Evolutionary conservation across 2,329 filamentous ascomycete species (phyloP).

Genomic region (Cercospora sesami): DNA sequence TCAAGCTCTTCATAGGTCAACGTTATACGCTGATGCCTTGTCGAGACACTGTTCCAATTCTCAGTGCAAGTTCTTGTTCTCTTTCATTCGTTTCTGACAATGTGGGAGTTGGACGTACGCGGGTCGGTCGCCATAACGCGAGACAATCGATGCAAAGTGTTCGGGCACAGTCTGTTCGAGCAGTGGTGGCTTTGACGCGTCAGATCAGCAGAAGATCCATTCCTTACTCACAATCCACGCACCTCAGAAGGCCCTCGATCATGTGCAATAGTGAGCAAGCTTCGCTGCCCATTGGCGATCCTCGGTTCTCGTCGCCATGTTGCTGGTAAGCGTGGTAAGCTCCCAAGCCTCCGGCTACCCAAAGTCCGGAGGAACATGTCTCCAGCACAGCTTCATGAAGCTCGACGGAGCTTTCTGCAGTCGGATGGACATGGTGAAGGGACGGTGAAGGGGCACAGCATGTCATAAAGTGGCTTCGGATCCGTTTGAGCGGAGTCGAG

Average conservation of each 20-base stretch:
- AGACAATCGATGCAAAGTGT: slow-evolving; percentile 68
- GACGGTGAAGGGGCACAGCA: slow-evolving; percentile 3
- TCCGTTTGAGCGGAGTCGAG: slow-evolving; percentile 11
- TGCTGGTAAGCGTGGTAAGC: not conserved
- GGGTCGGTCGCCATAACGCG: slow-evolving; percentile 62
- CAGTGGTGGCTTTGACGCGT: slow-evolving; percentile 59
- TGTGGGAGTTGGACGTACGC: slow-evolving; percentile 47
- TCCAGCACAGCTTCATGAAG: slow-evolving; percentile 23
- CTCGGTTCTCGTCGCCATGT: slow-evolving; percentile 2
- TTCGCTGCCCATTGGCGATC: slow-evolving; percentile 1
- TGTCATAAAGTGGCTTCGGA: slow-evolving; percentile 3
- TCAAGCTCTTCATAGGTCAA: slow-evolving; percentile 78
- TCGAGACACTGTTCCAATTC: slow-evolving; percentile 53
- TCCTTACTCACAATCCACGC: not conserved
- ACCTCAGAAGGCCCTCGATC: slow-evolving; percentile 37
- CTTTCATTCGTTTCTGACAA: not conserved
- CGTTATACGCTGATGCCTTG: slow-evolving; percentile 60
- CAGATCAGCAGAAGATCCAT: slow-evolving; percentile 1
- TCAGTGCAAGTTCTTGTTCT: slow-evolving; percentile 11
- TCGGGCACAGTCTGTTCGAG: slow-evolving; percentile 68
- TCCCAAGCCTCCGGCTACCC: slow-evolving; percentile 26
- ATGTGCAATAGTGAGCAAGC: slow-evolving; percentile 35
- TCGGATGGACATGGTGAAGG: not conserved
- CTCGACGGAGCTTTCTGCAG: slow-evolving; percentile 5
- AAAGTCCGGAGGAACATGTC: slow-evolving; percentile 30